phyloP scores from a whole-genome alignment of 805 yeast genomes.

The Cephaloascus albidus region DNA sequence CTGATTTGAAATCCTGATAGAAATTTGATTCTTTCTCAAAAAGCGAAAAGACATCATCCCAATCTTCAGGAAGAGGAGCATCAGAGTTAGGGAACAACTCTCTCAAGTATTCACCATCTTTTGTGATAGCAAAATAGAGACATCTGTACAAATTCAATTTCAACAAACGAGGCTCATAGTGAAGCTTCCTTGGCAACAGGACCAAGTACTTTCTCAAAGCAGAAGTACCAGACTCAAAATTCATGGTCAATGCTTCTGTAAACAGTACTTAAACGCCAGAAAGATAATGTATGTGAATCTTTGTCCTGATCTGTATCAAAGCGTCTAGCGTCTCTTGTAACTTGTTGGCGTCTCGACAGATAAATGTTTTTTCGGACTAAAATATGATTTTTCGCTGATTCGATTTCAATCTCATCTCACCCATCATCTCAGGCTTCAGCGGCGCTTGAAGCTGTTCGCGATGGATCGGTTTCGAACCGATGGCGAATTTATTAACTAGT shows the following conservation, averaged over 20 bases:
- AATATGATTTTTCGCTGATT: too few relatives aligned
- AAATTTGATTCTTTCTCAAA: neutral
- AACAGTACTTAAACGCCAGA: too few relatives aligned
- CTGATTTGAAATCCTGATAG: neutral
- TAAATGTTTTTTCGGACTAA: too few relatives aligned
- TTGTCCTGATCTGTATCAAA: too few relatives aligned
- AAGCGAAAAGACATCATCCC: neutral
- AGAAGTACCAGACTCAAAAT: neutral
- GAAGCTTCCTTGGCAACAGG: neutral
- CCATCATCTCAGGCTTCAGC: too few relatives aligned
- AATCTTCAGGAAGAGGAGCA: slow-evolving; percentile 11
- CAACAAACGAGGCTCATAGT: neutral
- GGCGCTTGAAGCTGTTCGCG: too few relatives aligned
- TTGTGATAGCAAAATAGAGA: slow-evolving; percentile 21
- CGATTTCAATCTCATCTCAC: too few relatives aligned
- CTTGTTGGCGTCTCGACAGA: too few relatives aligned
- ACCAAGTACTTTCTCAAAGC: neutral
- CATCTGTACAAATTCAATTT: neutral
- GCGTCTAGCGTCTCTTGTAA: too few relatives aligned
- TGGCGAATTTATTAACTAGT: too few relatives aligned
- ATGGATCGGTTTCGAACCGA: too few relatives aligned
- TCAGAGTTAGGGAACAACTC: slow-evolving; percentile 20
- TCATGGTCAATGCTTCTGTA: neutral
- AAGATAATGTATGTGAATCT: too few relatives aligned
- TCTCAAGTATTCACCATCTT: slow-evolving; percentile 25